Evolutionary conservation across 345 rosid genomes (phyloP).

Genomic region (Pistacia integerrima): DNA sequence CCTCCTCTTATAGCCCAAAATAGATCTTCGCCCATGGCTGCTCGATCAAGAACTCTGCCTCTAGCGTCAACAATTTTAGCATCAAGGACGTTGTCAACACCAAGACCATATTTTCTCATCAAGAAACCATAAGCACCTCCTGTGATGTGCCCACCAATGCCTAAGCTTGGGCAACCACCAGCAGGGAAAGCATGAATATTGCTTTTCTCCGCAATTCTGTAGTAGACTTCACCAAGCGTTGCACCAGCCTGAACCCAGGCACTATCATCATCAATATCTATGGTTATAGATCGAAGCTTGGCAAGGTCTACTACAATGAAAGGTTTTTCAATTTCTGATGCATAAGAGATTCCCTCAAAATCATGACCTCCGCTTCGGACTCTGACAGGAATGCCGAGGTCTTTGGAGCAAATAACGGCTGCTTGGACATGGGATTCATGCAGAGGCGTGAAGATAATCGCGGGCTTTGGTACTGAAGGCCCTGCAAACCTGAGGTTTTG

Average conservation of each 20-base stretch:
- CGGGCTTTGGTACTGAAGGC: not conserved
- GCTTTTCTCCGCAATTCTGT: conserved; percentile 2
- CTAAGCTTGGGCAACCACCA: not conserved
- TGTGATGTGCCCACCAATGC: conserved; percentile 1
- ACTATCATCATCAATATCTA: not conserved
- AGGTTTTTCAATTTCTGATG: not conserved
- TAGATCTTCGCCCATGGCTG: conserved; percentile 8
- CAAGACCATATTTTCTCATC: conserved; percentile 15
- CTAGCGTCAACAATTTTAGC: not conserved
- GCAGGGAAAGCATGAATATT: conserved; percentile 9
- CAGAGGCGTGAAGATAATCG: not conserved
- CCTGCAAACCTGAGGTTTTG: not conserved
- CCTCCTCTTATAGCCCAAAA: conserved; percentile 1
- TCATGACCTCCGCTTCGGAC: conserved; percentile 10
- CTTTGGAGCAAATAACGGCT: not conserved
- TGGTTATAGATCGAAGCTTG: not conserved
- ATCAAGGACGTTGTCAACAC: conserved; percentile 1
- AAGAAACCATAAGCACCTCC: conserved; percentile 6
- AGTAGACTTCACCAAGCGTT: conserved; percentile 1
- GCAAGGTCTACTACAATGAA: not conserved
- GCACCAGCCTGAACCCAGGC: conserved; percentile 10
- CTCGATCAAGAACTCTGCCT: not conserved
- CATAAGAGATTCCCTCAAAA: not conserved
- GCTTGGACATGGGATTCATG: conserved; percentile 8
- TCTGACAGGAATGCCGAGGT: not conserved